Percentiles rank a stretch among this genome's conserved stretches.
Conservation (phyloP, 495 filamentous ascomycete genomes). For the Parathielavia appendiculata region DNA sequence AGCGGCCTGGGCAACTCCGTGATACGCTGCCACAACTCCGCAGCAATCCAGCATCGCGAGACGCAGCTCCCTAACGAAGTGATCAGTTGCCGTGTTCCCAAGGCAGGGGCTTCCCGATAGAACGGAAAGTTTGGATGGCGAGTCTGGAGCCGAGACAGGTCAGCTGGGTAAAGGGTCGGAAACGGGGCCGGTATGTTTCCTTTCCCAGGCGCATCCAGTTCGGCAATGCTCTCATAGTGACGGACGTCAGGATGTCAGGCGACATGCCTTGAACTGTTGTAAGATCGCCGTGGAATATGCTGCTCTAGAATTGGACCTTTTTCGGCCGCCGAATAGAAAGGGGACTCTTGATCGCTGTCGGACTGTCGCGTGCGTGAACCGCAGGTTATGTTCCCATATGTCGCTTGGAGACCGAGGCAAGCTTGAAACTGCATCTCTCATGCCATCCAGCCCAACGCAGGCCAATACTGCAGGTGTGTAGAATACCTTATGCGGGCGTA, state of each 20-base stretch:
- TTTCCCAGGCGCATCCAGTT: not conserved
- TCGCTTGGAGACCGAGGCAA: not conserved
- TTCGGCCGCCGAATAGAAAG: not conserved
- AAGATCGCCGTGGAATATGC: conserved; percentile 10
- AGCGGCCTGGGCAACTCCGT: not conserved
- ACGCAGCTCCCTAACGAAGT: not conserved
- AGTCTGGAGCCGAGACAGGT: not conserved
- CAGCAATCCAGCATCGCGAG: not conserved
- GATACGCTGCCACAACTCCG: not conserved
- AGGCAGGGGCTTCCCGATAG: not conserved
- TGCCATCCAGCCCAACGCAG: conserved; percentile 12
- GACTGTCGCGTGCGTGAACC: not conserved
- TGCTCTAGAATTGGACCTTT: not conserved
- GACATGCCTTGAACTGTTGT: not conserved
- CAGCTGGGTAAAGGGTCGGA: not conserved
- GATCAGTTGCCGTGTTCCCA: not conserved
- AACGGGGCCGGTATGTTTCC: not conserved
- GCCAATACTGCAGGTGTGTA: too few species aligned
- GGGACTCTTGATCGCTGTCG: not conserved
- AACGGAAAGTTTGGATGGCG: not conserved
- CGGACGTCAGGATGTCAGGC: not conserved
- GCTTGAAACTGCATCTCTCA: conserved; percentile 31
- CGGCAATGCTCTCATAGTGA: not conserved
- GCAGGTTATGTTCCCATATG: not conserved
- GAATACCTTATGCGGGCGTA: too few species aligned